Evolutionary conservation across 768 basidiomycete species (phyloP).

Genomic region (Pholiota molesta): DNA sequence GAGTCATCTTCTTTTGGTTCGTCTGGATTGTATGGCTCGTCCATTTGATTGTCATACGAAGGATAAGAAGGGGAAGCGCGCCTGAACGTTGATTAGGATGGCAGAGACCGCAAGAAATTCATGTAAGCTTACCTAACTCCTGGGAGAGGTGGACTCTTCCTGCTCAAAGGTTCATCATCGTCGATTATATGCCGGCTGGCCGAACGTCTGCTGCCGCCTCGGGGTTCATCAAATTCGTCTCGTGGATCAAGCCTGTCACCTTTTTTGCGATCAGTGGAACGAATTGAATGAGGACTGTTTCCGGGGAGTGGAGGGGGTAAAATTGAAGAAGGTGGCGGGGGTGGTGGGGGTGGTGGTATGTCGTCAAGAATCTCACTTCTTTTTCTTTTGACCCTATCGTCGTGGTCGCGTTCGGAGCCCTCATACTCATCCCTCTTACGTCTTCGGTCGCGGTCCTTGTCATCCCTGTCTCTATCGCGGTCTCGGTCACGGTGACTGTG

Average conservation of each 20-base stretch:
- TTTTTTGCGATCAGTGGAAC: conserved; percentile 59
- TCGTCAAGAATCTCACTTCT: conserved; percentile 55
- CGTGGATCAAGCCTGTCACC: conserved; percentile 56
- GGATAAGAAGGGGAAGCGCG: conserved; percentile 70
- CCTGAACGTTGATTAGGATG: conserved; percentile 37
- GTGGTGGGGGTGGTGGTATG: conserved; percentile 37
- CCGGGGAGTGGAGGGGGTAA: conserved; percentile 44
- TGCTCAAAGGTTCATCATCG: conserved; percentile 42
- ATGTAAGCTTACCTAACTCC: conserved; percentile 42
- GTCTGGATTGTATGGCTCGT: conserved; percentile 79
- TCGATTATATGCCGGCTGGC: conserved; percentile 43
- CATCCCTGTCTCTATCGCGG: conserved; percentile 49
- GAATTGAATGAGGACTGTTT: conserved; percentile 57
- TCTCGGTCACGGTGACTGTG: conserved; percentile 60
- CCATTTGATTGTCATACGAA: conserved; percentile 53
- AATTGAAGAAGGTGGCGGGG: conserved; percentile 38
- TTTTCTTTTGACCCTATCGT: conserved; percentile 70
- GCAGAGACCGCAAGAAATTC: conserved; percentile 5
- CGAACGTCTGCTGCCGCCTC: conserved; percentile 43
- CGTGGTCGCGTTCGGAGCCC: conserved; percentile 51
- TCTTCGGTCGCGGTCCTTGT: conserved; percentile 56
- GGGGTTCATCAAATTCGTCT: conserved; percentile 66
- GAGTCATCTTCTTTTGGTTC: conserved; percentile 95
- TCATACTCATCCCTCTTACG: conserved; percentile 71
- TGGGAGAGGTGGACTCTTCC: conserved; percentile 47